Base-by-base conservation (phyloP, 257 asterid species). In the Prunella vulgaris region DNA sequence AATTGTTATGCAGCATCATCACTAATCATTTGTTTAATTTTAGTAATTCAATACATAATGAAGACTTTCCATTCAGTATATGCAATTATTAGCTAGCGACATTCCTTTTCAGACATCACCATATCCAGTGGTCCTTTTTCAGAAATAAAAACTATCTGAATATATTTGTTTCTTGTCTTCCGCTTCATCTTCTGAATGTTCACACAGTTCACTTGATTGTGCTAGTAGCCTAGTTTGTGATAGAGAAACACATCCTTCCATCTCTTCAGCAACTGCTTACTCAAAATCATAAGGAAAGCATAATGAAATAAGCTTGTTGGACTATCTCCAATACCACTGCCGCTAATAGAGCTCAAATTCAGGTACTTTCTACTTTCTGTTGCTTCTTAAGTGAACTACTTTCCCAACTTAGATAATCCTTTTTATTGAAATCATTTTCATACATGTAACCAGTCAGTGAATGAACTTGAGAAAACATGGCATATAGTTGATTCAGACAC, bases 271-370 rank as follows among this genome's bases (percentile, higher is more conserved):
- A 81, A 56, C 66, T 77, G 64, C 75, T 89, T 80, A 86, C 89
- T 65, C 89, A 87, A 68, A 86, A 83, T 79, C 96, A 92, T 74
- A 87, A 92, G 76, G 88, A 87, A 83, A 91, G 96, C 83, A 85
- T 88, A 65, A 88, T 88, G 83, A 91, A 91, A 76, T 96, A 91
- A 78, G 95, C 95, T 60, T 91, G 97, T 78, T 88, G 97, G 97
- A 86, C 97, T 40, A 83, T 89, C 76, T 91, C 97, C 54, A 91
- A 91, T 75, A 85, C 89, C 65, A 89, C 96, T 83, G 96, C 97
- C 69, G 97, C 96, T 75, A 88, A 85, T 76, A 85, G 72, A 81
- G 81, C 78, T 25, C 97, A 91, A 74, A 92, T 92, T 77, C 94
- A 92, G 93, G 96, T 85, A 71, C 64, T 42, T 53, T 46, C 33